Base-by-base conservation (phyloP, 2,329 filamentous ascomycete genomes). In the Aphanoascus verrucosus region DNA sequence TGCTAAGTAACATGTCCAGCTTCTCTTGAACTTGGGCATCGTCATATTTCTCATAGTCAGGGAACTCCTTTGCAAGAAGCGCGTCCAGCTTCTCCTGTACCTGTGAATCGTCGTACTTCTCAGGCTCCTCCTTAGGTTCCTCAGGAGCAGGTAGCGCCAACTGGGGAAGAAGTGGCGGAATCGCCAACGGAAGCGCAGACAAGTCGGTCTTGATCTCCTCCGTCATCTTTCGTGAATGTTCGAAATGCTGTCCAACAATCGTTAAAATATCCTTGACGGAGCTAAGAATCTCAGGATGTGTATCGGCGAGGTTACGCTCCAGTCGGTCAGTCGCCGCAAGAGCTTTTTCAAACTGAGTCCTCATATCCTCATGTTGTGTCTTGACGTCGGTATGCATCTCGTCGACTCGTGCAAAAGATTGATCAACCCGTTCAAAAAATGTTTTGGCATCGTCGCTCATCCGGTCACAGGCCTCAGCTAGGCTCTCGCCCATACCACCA, bases 371-470 rank as follows among this genome's bases (percentile, higher is more conserved):
- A 63, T 96, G 89, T 64, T 94, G 87, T 0, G 80, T 76, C 71
- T 87, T 91, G 58, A 77, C 61, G 41, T 89, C 84, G 0, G 78
- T 72, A 60, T 90, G 83, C 61, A 72, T 65, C 64, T 91, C 86
- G 55, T 94, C 87, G 11, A 88, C 74, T 65, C 86, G 88, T 58
- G 72, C 73, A 59, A 84, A 83, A 3, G 91, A 83, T 45, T 91
- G 84, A 53, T 94, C 87, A 12, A 95, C 85, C 59, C 85, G 84
- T 49, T 78, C 81, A 61, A 94, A 91, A 31, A 95, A 87, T 0
- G 86, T 89, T 71, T 87, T 88, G 6, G 88, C 91, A 43, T 93
- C 88, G 63, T 88, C 84, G 53, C 88, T 83, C 78, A 91, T 85
- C 69, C 89, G 91, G 63, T 94, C 87, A 54, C 90, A 80, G 0